These are phyloP conservation scores for Stromatinia cepivora DNA, from an alignment of 2,329 filamentous ascomycete genomes.

Conservation along the genomic window DNA sequence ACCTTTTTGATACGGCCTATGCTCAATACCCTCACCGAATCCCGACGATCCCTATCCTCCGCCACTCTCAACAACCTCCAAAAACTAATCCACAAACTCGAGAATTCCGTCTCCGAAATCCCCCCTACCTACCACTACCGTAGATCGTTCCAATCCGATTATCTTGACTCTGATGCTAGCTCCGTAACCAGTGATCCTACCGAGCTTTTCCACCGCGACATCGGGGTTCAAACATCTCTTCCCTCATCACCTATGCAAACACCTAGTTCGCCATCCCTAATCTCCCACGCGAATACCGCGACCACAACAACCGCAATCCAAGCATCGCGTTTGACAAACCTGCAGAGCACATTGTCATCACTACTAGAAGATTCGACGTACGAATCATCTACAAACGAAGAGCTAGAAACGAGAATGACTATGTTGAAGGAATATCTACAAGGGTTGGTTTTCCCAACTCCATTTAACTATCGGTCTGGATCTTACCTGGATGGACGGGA, in stretches of 20 bases:
- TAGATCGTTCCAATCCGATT: constrained; percentile 37
- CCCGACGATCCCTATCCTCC: constrained; percentile 53
- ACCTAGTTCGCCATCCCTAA: constrained; percentile 33
- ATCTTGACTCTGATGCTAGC: constrained; percentile 48
- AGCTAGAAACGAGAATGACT: constrained; percentile 42
- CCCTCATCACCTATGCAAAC: constrained; percentile 35
- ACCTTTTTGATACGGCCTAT: constrained; percentile 67
- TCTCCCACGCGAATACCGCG: constrained; percentile 31
- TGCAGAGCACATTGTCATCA: constrained; percentile 54
- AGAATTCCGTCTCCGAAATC: constrained; percentile 61
- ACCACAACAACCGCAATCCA: constrained; percentile 36
- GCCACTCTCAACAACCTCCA: constrained; percentile 52
- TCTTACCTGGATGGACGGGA: constrained; percentile 38
- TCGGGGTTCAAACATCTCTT: constrained; percentile 73
- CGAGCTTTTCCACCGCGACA: constrained; percentile 78
- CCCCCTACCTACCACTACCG: constrained; percentile 44
- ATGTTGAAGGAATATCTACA: constrained; percentile 67
- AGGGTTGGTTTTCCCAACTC: constrained; percentile 52
- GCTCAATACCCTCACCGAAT: constrained; percentile 50
- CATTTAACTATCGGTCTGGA: constrained; percentile 39
- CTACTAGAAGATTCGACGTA: constrained; percentile 47
- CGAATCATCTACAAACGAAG: constrained; percentile 31
- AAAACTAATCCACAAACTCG: constrained; percentile 52
- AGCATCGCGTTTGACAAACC: constrained; percentile 45
- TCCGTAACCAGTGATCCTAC: constrained; percentile 55